A percentile compares a stretch with the other conserved stretches of the same genome.
Conservation (phyloP, 179 eudicot genomes). For the Monotropa hypopitys region DNA sequence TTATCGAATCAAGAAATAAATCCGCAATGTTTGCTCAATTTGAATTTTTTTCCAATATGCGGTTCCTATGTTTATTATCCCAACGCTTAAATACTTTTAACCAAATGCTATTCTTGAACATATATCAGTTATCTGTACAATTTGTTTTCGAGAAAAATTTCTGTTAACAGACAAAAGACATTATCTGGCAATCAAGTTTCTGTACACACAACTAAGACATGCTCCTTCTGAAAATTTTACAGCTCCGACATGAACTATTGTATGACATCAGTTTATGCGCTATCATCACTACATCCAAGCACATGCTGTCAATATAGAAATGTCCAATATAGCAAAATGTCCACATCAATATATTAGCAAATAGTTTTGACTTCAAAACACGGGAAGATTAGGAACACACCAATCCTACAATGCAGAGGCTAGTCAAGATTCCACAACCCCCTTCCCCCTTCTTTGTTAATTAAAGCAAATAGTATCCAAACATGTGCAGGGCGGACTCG, state of each 20-base stretch:
- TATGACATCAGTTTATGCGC: no score
- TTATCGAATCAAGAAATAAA: not conserved
- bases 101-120: not conserved
- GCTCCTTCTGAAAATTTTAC: not conserved
- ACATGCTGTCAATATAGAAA: no score
- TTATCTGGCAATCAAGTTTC: not conserved
- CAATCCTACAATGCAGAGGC: not conserved
- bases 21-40: not conserved
- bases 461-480: not conserved
- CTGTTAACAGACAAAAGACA: not conserved
- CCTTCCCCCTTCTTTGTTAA: not conserved
- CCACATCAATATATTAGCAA: not conserved
- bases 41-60: not conserved
- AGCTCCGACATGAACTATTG: no score
- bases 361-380: not conserved
- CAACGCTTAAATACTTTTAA: not conserved
- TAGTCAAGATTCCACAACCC: not conserved
- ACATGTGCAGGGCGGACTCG: no score
- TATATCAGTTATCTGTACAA: not conserved
- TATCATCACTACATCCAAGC: no score
- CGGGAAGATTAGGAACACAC: not conserved
- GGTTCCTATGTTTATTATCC: not conserved
- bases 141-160: not conserved
- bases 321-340: no score
- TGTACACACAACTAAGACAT: not conserved